phyloP scores from a whole-genome alignment of 495 filamentous ascomycete genomes.

The Chaetomidium leptoderma region DNA sequence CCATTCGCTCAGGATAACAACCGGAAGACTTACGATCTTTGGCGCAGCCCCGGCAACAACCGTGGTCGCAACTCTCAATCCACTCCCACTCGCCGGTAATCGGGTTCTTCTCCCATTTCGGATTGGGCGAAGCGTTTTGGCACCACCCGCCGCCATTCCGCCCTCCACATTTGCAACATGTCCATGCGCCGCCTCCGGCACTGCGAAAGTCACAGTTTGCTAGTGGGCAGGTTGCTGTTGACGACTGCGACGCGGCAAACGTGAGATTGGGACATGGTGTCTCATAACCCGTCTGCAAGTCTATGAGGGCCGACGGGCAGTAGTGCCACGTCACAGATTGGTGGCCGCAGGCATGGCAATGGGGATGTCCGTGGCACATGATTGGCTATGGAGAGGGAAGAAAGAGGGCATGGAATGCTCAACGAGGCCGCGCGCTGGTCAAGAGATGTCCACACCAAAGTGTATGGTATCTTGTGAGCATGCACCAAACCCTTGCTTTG shows the following conservation, averaged over 20 bases:
- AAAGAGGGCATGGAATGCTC: background rate
- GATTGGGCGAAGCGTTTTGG: constrained; percentile 21
- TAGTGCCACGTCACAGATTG: constrained; percentile 44
- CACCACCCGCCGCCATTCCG: constrained; percentile 43
- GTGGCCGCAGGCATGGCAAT: constrained; percentile 41
- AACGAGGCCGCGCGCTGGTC: background rate
- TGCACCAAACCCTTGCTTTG: background rate
- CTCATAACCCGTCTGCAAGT: constrained; percentile 40
- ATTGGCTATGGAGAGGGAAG: constrained; percentile 1
- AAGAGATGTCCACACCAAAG: background rate
- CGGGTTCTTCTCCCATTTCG: constrained; percentile 35
- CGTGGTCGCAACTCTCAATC: constrained; percentile 41
- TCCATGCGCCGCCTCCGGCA: constrained; percentile 37
- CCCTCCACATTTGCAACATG: constrained; percentile 41
- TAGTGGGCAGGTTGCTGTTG: constrained; percentile 36
- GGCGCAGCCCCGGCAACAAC: constrained; percentile 40
- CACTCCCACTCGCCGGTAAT: constrained; percentile 33
- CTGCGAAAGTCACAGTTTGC: constrained; percentile 41
- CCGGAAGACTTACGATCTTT: constrained; percentile 30
- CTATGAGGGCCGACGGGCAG: constrained; percentile 40
- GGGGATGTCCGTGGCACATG: constrained; percentile 46
- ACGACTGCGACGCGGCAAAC: constrained; percentile 37
- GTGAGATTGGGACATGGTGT: constrained; percentile 39
- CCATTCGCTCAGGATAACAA: background rate
- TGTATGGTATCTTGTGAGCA: background rate